Base-by-base conservation (phyloP, 371 early-diverging fungal genomes). In the Actinomortierella wolfii region DNA sequence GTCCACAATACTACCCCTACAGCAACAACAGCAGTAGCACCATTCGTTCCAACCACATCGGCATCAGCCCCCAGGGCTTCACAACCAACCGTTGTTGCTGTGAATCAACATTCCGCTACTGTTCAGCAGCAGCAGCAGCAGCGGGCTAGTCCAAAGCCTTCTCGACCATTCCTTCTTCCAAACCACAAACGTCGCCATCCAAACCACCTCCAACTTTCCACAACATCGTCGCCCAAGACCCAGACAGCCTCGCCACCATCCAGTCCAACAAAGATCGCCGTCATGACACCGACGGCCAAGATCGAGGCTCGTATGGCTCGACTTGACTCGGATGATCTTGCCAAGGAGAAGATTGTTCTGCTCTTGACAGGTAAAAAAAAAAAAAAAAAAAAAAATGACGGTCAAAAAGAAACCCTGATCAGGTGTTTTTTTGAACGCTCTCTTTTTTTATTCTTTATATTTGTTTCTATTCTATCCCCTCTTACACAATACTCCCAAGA, bases 331-430 rank as follows among this genome's bases (percentile, higher is more conserved):
- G 70, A 70, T 6, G 70, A 70, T 58, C 64, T 47, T 44, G 46
- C 56, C 48, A 70, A 70, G 51, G 70, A 70, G 48, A 70, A 70
- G 56, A 64, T 70, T 56, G 70, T 70, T 42, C 54, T 70, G 17
- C 49, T 70, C 21, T 43, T 70, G 18, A 70, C 70, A 60, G 70
- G 70, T 70, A 70, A 25, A 34, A 47, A 3, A 21, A 18, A 8
- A 21, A 24, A 15, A 21, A 20, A 11, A 47, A 21, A 24, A 47
- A 11, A 47, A 2, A 44, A 15, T 4, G 44, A 20, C 15, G 4
- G n/a, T 5, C 44, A n/a, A n/a, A n/a, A n/a, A n/a, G n/a, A n/a
- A n/a, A n/a, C n/a, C n/a, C 34, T 34, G 34, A 34, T 34, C 34
- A 34, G 34, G 34, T 34, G 34, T 34, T 34, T 34, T 8, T 47